Percentiles rank a stretch among this genome's conserved stretches.
These are phyloP conservation scores for Lachnellula occidentalis DNA, from an alignment of 2,329 filamentous ascomycete species.

Conservation along the genomic window DNA sequence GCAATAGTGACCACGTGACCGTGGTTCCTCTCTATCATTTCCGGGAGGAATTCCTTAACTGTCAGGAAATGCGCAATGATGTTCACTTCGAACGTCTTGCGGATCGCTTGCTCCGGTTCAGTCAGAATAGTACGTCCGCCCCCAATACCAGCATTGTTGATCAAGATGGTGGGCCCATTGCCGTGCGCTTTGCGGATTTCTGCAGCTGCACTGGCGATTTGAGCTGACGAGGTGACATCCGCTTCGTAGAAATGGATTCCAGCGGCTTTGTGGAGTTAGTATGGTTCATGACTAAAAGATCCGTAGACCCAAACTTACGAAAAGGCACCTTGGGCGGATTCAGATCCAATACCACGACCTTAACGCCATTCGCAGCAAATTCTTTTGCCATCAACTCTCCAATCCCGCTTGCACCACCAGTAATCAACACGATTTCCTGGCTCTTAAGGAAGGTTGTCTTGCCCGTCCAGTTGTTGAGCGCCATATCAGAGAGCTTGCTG, in stretches of 20 bases:
- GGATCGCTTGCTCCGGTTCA: slow-evolving; percentile 48
- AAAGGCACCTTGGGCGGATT: slow-evolving; percentile 41
- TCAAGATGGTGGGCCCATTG: slow-evolving; percentile 61
- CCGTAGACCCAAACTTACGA: slow-evolving; percentile 12
- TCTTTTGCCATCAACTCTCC: slow-evolving; percentile 58
- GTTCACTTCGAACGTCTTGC: slow-evolving; percentile 67
- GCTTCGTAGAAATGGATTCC: slow-evolving; percentile 60
- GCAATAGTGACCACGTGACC: slow-evolving; percentile 69
- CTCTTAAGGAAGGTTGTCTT: slow-evolving; percentile 55
- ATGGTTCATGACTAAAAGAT: not conserved
- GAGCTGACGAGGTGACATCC: slow-evolving; percentile 56
- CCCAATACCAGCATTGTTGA: slow-evolving; percentile 65
- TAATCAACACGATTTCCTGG: slow-evolving; percentile 66
- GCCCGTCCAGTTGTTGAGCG: slow-evolving; percentile 43
- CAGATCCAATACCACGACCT: slow-evolving; percentile 66
- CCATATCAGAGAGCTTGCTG: slow-evolving; percentile 44
- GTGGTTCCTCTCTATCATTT: slow-evolving; percentile 59
- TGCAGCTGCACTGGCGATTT: slow-evolving; percentile 46
- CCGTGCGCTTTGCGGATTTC: slow-evolving; percentile 52
- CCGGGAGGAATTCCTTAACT: slow-evolving; percentile 59
- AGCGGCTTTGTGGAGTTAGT: slow-evolving; percentile 32
- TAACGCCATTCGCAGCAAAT: slow-evolving; percentile 57
- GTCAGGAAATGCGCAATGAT: slow-evolving; percentile 61
- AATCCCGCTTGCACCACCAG: slow-evolving; percentile 69
- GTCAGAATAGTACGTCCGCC: slow-evolving; percentile 55